A percentile compares a stretch with the other conserved stretches of the same genome.
Evolutionary conservation across 129 eudicot genomes (phyloP).

Genomic region (Kitagawia praeruptora): DNA sequence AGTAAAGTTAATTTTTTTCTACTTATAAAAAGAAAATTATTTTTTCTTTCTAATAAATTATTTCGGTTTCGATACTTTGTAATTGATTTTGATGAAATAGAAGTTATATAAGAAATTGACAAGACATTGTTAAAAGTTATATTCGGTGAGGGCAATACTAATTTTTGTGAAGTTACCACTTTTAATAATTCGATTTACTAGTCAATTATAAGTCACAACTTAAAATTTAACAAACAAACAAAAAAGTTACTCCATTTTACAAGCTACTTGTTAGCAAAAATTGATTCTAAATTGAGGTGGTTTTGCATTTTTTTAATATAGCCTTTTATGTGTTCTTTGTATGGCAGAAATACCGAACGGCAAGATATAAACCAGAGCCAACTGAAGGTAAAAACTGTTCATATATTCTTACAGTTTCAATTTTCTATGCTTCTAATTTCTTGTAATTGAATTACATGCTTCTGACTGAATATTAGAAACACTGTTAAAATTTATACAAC

Average conservation of each 20-base stretch:
- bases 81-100: background rate
- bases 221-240: background rate
- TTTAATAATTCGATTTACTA: background rate
- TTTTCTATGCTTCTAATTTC: background rate
- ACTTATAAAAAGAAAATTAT: constrained; percentile 1
- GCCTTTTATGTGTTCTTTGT: background rate
- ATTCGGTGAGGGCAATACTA: background rate
- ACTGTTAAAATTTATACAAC: background rate
- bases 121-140: background rate
- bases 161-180: background rate
- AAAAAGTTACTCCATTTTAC: background rate
- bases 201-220: background rate
- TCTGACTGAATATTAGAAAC: background rate
- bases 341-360: constrained; percentile 82
- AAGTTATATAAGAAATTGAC: background rate
- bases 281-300: background rate
- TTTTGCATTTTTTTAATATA: background rate
- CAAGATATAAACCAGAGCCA: constrained; percentile 79
- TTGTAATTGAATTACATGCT: background rate
- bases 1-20: background rate
- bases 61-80: background rate
- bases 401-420: background rate
- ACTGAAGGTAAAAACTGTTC: constrained; percentile 54
- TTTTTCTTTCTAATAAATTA: constrained; percentile 17
- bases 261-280: background rate